phyloP scores from a whole-genome alignment of 352 stramenopile genomes.

The Achlya hypogyna region DNA sequence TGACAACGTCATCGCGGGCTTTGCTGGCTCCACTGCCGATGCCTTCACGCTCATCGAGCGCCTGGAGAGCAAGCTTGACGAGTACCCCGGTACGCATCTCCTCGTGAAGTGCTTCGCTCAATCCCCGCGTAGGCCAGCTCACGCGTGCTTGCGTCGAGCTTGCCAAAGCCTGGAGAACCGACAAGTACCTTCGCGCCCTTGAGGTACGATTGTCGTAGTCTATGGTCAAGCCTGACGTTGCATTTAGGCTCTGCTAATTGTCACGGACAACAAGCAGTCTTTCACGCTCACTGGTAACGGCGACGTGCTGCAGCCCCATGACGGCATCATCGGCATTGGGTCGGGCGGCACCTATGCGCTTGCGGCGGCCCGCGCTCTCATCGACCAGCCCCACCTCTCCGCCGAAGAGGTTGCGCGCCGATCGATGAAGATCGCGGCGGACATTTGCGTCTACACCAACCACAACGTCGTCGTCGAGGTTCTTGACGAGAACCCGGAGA shows the following conservation, averaged over 20 bases:
- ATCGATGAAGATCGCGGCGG: slow-evolving; percentile 93
- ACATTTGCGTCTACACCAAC: slow-evolving; percentile 99
- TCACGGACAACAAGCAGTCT: slow-evolving; percentile 92
- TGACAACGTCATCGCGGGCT: slow-evolving; percentile 92
- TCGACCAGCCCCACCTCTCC: slow-evolving; percentile 87
- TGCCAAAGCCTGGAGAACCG: slow-evolving; percentile 98
- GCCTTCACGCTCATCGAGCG: slow-evolving; percentile 98
- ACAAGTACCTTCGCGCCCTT: slow-evolving; percentile 96
- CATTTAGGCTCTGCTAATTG: slow-evolving; percentile 77
- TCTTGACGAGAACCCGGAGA: slow-evolving; percentile 41
- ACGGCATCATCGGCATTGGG: slow-evolving; percentile 95
- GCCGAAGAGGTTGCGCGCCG: slow-evolving; percentile 91
- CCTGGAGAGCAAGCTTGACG: slow-evolving; percentile 96
- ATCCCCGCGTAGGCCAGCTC: slow-evolving; percentile 59
- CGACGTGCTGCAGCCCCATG: slow-evolving; percentile 95
- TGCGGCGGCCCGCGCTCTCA: slow-evolving; percentile 92
- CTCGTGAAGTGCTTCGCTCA: background rate
- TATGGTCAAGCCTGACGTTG: background rate
- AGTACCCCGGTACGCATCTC: slow-evolving; percentile 83
- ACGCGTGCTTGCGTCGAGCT: slow-evolving; percentile 95
- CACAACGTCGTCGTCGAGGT: slow-evolving; percentile 93
- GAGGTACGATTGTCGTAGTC: slow-evolving; percentile 54
- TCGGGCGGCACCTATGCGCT: slow-evolving; percentile 91
- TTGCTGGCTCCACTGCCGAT: slow-evolving; percentile 96
- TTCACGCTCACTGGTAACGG: slow-evolving; percentile 98